Evolutionary conservation across 2,329 filamentous ascomycete species (phyloP).

Genomic region (Colletotrichum noveboracense): DNA sequence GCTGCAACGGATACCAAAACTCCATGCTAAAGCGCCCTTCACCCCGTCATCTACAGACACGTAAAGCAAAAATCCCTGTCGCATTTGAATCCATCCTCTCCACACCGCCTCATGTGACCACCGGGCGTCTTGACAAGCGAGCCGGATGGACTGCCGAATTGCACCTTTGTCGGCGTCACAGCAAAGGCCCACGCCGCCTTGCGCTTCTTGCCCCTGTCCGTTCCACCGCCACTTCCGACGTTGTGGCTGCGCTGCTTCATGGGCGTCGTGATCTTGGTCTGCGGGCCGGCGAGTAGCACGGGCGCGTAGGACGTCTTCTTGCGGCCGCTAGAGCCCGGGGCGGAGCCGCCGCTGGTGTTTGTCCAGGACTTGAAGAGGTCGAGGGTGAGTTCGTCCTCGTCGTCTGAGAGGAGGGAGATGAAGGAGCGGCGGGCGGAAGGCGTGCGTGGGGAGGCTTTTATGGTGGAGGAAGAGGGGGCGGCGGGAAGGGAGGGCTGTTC

Average conservation of each 20-base stretch:
- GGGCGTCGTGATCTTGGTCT: slow-evolving; percentile 12
- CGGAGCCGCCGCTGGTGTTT: background rate
- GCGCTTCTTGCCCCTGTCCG: background rate
- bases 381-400: slow-evolving; percentile 42
- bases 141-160: slow-evolving; percentile 23
- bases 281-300: background rate
- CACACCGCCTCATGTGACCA: slow-evolving; percentile 56
- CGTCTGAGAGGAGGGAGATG: slow-evolving; percentile 47
- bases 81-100: slow-evolving; percentile 60
- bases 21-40: background rate
- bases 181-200: slow-evolving; percentile 12
- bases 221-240: background rate
- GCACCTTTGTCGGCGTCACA: background rate
- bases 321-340: background rate
- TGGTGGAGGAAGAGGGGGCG: background rate
- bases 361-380: slow-evolving; percentile 30
- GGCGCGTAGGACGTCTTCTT: background rate
- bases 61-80: slow-evolving; percentile 65
- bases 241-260: background rate
- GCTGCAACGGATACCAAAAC: background rate
- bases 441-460: background rate
- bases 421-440: slow-evolving; percentile 40
- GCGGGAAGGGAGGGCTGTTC: background rate
- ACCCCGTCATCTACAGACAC: slow-evolving; percentile 44
- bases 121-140: slow-evolving; percentile 50